Evolutionary conservation across 2,329 filamentous ascomycete genomes (phyloP).

Genomic region (Monosporascus sp.): DNA sequence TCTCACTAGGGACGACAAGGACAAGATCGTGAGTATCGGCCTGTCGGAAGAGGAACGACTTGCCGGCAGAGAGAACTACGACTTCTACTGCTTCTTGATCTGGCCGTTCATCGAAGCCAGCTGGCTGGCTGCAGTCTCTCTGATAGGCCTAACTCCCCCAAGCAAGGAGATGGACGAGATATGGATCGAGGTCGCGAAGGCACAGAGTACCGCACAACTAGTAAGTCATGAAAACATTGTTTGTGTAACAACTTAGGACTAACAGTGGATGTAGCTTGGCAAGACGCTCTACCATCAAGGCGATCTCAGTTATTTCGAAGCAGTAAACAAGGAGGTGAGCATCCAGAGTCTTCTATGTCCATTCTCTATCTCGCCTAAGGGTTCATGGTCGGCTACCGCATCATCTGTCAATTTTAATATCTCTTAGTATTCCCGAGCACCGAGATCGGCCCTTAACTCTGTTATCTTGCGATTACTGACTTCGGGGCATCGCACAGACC

Average conservation of each 20-base stretch:
- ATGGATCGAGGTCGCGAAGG: slow-evolving; percentile 75
- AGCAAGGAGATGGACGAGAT: slow-evolving; percentile 51
- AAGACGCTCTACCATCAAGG: slow-evolving; percentile 98
- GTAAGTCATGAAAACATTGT: slow-evolving; percentile 40
- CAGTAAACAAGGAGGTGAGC: slow-evolving; percentile 79
- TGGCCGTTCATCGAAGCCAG: slow-evolving; percentile 97
- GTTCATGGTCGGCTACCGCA: no score
- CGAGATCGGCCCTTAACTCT: no score
- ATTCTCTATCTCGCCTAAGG: no score
- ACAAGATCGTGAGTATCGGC: slow-evolving; percentile 62
- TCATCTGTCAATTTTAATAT: no score
- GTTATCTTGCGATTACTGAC: background rate
- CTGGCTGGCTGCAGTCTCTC: slow-evolving; percentile 84
- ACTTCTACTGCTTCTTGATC: slow-evolving; percentile 98
- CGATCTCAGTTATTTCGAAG: slow-evolving; percentile 94
- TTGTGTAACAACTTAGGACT: slow-evolving; percentile 4
- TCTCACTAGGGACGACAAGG: slow-evolving; percentile 53
- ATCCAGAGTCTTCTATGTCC: background rate
- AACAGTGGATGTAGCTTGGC: slow-evolving; percentile 56
- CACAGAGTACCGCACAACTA: slow-evolving; percentile 76
- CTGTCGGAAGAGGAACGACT: slow-evolving; percentile 71
- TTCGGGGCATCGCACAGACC: slow-evolving; percentile 37
- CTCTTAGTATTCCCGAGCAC: no score
- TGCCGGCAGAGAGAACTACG: slow-evolving; percentile 86
- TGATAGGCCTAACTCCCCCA: slow-evolving; percentile 82